Evolutionary conservation across 1,284 basidiomycete genomes (phyloP).

Genomic region (Neolentinus lepideus): DNA sequence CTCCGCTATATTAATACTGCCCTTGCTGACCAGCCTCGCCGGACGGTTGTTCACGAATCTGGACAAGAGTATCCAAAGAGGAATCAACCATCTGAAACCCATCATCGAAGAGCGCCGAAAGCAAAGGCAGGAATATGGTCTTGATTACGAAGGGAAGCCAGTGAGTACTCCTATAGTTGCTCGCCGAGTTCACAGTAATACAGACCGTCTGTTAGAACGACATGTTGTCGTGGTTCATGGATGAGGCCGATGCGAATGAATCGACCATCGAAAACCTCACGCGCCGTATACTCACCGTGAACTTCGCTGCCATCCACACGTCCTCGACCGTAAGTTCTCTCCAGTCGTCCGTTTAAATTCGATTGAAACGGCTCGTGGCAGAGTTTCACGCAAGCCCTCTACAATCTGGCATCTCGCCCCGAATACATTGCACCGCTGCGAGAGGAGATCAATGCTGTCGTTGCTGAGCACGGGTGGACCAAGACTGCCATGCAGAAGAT

Average conservation of each 20-base stretch:
- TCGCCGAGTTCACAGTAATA: too few species aligned
- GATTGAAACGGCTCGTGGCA: slow-evolving; percentile 6
- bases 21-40: too few species aligned
- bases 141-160: too few species aligned
- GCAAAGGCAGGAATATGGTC: too few species aligned
- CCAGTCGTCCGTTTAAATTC: too few species aligned
- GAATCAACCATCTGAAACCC: too few species aligned
- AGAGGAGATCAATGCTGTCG: slow-evolving; percentile 32
- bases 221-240: too few species aligned
- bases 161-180: too few species aligned
- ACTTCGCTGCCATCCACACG: slow-evolving; percentile 24
- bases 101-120: too few species aligned
- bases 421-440: slow-evolving; percentile 34
- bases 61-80: background rate
- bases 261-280: background rate
- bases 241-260: background rate
- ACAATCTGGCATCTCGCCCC: slow-evolving; percentile 32
- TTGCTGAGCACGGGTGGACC: slow-evolving; percentile 34
- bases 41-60: too few species aligned
- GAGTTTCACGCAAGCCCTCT: slow-evolving; percentile 30
- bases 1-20: too few species aligned
- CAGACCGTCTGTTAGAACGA: too few species aligned
- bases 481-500: slow-evolving; percentile 34
- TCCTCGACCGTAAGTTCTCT: slow-evolving; percentile 17
- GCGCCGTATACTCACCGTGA: slow-evolving; percentile 15